A percentile compares a stretch with the other conserved stretches of the same genome.
Evolutionary conservation across 192 early-diverging fungal genomes (phyloP).

Genomic region (Phycomyces nitens): DNA sequence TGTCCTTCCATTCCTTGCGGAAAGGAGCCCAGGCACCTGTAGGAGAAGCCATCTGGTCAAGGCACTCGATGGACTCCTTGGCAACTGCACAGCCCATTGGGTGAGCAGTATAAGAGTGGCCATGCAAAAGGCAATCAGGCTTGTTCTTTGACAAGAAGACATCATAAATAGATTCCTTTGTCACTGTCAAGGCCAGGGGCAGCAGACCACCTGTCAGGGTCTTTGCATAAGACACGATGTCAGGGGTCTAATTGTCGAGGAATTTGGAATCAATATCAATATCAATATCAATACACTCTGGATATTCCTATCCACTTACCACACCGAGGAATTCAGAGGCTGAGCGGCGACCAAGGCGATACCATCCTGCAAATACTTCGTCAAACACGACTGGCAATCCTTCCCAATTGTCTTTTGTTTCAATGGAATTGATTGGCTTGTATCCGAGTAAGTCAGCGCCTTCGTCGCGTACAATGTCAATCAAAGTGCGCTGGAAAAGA

Average conservation of each 20-base stretch:
- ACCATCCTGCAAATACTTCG: constrained; percentile 78
- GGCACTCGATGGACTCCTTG: constrained; percentile 48
- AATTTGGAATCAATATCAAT: background rate
- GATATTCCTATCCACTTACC: constrained; percentile 38
- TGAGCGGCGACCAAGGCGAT: constrained; percentile 58
- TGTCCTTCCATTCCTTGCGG: constrained; percentile 37
- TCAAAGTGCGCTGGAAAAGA: constrained; percentile 66
- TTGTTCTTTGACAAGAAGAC: constrained; percentile 60
- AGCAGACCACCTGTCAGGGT: constrained; percentile 71
- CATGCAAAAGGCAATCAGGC: constrained; percentile 72
- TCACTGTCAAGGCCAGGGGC: constrained; percentile 66
- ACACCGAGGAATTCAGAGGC: constrained; percentile 57
- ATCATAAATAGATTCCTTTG: constrained; percentile 61
- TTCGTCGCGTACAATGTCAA: constrained; percentile 48
- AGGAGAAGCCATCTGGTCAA: constrained; percentile 35
- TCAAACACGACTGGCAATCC: constrained; percentile 75
- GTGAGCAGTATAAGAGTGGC: constrained; percentile 81
- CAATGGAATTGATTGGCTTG: constrained; percentile 1
- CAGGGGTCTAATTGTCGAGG: constrained; percentile 50
- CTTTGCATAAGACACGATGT: constrained; percentile 77
- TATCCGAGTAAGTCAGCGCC: constrained; percentile 22
- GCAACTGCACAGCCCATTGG: constrained; percentile 78
- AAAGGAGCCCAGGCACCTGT: constrained; percentile 24
- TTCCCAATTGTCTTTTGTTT: constrained; percentile 34
- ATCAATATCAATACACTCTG: too few species aligned